phyloP scores from a whole-genome alignment of 805 yeast genomes.

The Sungouiozyma intestinalis region DNA sequence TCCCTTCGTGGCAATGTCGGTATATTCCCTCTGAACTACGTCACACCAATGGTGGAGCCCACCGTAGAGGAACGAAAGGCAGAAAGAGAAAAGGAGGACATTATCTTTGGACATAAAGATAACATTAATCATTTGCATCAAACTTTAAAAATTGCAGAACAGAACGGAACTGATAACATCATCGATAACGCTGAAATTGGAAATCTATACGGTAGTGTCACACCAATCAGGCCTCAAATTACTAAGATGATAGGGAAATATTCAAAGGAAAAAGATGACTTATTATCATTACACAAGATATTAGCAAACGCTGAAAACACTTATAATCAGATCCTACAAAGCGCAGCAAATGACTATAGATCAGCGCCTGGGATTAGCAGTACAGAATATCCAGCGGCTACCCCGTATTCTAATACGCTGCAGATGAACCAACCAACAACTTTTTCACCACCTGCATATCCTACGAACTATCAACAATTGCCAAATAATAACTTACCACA shows the following conservation, averaged over 20 bases:
- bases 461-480: not conserved
- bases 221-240: constrained; percentile 63
- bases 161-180: constrained; percentile 27
- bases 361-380: constrained; percentile 25
- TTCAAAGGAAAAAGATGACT: constrained; percentile 65
- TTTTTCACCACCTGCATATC: not conserved
- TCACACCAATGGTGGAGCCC: constrained; percentile 62
- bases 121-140: constrained; percentile 57
- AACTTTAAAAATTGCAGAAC: constrained; percentile 20
- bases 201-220: constrained; percentile 56
- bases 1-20: constrained; percentile 72
- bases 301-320: constrained; percentile 55
- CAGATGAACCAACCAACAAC: constrained; percentile 1
- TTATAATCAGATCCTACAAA: constrained; percentile 62
- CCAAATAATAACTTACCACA: not conserved
- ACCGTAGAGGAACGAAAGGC: constrained; percentile 46
- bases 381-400: constrained; percentile 35
- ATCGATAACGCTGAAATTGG: constrained; percentile 60
- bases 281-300: constrained; percentile 59
- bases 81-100: constrained; percentile 41
- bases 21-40: constrained; percentile 87
- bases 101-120: constrained; percentile 41
- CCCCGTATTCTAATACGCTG: constrained; percentile 7
- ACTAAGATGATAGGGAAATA: constrained; percentile 71
- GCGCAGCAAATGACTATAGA: constrained; percentile 27